Conservation (phyloP, 1,284 basidiomycete genomes). For the Sanghuangporus baumii region DNA sequence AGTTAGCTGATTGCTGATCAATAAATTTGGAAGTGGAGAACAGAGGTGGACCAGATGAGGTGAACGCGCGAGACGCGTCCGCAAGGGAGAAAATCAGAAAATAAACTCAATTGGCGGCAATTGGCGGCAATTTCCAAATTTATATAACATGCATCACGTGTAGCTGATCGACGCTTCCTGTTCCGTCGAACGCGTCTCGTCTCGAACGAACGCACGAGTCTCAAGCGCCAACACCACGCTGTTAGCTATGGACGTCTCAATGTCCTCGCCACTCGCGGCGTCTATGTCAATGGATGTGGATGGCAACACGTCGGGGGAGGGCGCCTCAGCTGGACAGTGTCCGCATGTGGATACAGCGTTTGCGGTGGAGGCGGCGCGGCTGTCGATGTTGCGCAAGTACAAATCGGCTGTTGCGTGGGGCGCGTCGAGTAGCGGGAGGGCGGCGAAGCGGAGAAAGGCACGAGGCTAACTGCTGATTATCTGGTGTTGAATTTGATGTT, state of each 20-base stretch:
- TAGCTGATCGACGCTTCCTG: background rate
- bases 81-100: background rate
- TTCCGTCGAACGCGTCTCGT: background rate
- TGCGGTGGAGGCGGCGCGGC: constrained; percentile 25
- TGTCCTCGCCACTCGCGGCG: constrained; percentile 7
- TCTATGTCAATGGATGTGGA: background rate
- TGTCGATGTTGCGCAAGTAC: constrained; percentile 31
- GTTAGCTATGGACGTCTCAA: constrained; percentile 6
- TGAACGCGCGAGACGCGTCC: background rate
- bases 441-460: constrained; percentile 43
- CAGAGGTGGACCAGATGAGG: no score
- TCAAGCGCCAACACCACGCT: background rate
- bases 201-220: no score
- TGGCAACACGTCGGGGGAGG: background rate
- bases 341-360: constrained; percentile 33
- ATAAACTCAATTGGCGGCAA: background rate
- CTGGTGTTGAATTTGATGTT: constrained; percentile 14
- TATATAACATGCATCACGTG: background rate
- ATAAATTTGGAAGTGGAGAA: background rate
- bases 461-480: background rate
- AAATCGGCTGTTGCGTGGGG: constrained; percentile 36
- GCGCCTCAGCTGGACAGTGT: constrained; percentile 23
- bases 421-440: constrained; percentile 27
- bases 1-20: background rate
- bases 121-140: background rate